phyloP scores from a whole-genome alignment of 2,329 filamentous ascomycete genomes.

The Paracorniculantispora psalliotae region DNA sequence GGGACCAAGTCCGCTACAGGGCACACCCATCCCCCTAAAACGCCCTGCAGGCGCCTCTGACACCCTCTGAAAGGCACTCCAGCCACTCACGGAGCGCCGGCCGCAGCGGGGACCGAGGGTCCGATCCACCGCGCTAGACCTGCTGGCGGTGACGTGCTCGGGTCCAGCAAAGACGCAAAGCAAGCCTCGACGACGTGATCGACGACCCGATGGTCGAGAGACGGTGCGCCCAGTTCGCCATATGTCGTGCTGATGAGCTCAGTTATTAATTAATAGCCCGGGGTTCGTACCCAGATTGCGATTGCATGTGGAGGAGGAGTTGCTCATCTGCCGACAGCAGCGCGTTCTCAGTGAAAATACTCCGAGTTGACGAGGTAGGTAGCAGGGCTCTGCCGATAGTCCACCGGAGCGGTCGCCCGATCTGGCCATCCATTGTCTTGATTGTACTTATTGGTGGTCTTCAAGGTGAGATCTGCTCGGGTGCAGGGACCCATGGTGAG shows the following conservation, averaged over 20 bases:
- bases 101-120: conserved; percentile 9
- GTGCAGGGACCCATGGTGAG: too few relatives aligned
- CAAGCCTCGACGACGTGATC: neutral
- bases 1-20: too few relatives aligned
- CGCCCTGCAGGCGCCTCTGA: neutral
- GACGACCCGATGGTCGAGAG: neutral
- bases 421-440: neutral
- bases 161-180: conserved; percentile 11
- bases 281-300: neutral
- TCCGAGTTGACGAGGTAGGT: too few relatives aligned
- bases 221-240: neutral
- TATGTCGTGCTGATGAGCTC: conserved; percentile 6
- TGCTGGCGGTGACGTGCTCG: conserved; percentile 12
- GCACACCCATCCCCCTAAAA: neutral
- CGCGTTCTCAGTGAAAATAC: too few relatives aligned
- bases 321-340: too few relatives aligned
- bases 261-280: neutral
- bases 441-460: too few relatives aligned
- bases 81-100: conserved; percentile 11
- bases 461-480: too few relatives aligned
- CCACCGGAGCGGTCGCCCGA: conserved; percentile 11
- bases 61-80: neutral
- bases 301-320: neutral
- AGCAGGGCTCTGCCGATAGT: too few relatives aligned
- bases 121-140: conserved; percentile 15